Conservation (phyloP, 305 asterid genomes). For the Solanum hybrid region DNA sequence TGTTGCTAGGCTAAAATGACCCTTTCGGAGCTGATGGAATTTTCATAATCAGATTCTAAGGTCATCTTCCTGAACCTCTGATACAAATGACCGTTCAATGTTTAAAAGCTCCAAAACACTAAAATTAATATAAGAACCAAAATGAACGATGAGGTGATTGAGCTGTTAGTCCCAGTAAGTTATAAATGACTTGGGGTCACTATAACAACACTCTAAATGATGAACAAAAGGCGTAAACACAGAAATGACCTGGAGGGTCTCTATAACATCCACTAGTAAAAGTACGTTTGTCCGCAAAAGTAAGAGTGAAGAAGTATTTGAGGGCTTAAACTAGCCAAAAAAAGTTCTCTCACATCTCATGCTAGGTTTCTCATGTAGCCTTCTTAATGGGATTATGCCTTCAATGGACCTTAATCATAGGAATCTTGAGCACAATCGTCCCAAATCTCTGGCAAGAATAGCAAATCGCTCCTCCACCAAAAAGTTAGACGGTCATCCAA, state of each 20-base stretch:
- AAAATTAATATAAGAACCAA: too few species aligned
- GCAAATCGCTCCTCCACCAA: not conserved
- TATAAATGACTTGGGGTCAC: not conserved
- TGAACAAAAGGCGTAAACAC: not conserved
- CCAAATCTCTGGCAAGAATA: not conserved
- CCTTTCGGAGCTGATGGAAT: not conserved
- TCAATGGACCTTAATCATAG: not conserved
- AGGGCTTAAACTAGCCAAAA: not conserved
- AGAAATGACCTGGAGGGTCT: not conserved
- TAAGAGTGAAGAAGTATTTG: not conserved
- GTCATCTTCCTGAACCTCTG: not conserved
- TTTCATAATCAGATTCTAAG: not conserved
- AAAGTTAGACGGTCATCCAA: not conserved
- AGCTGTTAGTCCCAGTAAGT: not conserved
- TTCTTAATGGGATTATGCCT: not conserved
- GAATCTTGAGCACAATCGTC: not conserved
- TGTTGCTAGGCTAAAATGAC: not conserved
- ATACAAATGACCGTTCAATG: not conserved
- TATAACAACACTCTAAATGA: not conserved
- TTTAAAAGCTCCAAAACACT: not conserved
- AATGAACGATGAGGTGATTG: not conserved
- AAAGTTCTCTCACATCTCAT: not conserved
- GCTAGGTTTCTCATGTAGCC: not conserved
- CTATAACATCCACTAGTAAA: not conserved
- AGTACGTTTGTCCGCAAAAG: not conserved